These are phyloP conservation scores for Jamesozyma rosinii DNA, from an alignment of 805 yeast species.

Conservation along the genomic window DNA sequence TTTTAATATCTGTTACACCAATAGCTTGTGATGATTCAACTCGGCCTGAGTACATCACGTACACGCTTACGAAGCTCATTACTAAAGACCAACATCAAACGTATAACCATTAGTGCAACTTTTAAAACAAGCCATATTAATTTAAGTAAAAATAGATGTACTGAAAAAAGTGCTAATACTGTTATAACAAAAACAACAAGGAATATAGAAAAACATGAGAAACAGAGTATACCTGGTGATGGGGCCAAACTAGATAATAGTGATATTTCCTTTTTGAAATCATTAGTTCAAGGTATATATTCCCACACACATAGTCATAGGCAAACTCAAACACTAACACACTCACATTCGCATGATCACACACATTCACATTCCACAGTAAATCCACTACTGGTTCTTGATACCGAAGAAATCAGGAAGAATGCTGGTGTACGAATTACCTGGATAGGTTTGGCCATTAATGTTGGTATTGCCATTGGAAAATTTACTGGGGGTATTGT, in stretches of 20 bases:
- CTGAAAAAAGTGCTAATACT: not conserved
- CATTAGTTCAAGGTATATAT: slow-evolving; percentile 5
- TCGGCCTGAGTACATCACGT: not conserved
- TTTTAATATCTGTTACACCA: not conserved
- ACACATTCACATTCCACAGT: slow-evolving; percentile 18
- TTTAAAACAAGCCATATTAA: not conserved
- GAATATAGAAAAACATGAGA: not conserved
- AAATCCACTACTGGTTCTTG: slow-evolving; percentile 29
- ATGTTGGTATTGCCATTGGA: slow-evolving; percentile 72
- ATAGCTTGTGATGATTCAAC: not conserved
- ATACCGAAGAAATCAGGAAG: slow-evolving; percentile 38
- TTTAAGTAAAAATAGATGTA: not conserved
- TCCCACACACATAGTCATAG: slow-evolving; percentile 8
- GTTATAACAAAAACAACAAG: not conserved
- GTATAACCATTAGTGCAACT: not conserved
- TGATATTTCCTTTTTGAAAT: slow-evolving; percentile 2
- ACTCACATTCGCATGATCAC: slow-evolving; percentile 10
- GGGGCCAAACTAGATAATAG: not conserved
- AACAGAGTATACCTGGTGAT: not conserved
- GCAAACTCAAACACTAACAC: not conserved
- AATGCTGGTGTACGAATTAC: slow-evolving; percentile 89
- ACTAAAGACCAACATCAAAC: not conserved
- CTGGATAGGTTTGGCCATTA: slow-evolving; percentile 76
- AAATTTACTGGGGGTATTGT: slow-evolving; percentile 81
- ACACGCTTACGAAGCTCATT: not conserved